Evolutionary conservation across 345 rosid genomes (phyloP).

Genomic region (Eucalyptus marginata): DNA sequence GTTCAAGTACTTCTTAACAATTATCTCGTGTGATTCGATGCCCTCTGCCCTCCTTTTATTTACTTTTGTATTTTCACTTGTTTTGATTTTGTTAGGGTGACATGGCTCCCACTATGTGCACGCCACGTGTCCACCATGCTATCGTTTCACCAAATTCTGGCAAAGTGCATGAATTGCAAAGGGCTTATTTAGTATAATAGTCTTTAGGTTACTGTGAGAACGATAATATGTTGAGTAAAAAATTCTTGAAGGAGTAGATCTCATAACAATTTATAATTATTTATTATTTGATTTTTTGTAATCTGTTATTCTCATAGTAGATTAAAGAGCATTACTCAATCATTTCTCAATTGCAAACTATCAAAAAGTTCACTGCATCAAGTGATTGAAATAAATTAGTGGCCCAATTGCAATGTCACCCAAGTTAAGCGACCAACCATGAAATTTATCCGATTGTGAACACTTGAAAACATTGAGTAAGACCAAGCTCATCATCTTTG

Average conservation of each 20-base stretch:
- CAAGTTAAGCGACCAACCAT: not conserved
- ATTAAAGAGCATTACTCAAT: rapidly evolving
- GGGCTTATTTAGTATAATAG: no score
- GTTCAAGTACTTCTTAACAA: not conserved
- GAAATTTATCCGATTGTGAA: not conserved
- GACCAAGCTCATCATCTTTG: not conserved
- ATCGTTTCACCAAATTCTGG: not conserved
- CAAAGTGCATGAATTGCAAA: not conserved
- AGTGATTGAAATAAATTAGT: not conserved
- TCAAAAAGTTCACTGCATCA: not conserved
- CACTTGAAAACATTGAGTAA: not conserved
- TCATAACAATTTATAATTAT: no score
- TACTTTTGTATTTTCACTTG: not conserved
- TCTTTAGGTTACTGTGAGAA: no score
- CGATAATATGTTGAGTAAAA: no score
- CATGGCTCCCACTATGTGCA: not conserved
- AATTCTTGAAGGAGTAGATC: no score
- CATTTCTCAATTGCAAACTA: no score
- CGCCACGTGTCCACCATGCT: not conserved
- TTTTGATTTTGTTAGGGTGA: not conserved
- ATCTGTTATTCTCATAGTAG: no score
- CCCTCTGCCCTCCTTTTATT: not conserved
- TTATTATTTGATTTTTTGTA: no score
- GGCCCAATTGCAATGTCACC: not conserved
- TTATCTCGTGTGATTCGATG: not conserved